Base-by-base conservation (phyloP, 208 protist species). In the Blechomonas ayalai region DNA sequence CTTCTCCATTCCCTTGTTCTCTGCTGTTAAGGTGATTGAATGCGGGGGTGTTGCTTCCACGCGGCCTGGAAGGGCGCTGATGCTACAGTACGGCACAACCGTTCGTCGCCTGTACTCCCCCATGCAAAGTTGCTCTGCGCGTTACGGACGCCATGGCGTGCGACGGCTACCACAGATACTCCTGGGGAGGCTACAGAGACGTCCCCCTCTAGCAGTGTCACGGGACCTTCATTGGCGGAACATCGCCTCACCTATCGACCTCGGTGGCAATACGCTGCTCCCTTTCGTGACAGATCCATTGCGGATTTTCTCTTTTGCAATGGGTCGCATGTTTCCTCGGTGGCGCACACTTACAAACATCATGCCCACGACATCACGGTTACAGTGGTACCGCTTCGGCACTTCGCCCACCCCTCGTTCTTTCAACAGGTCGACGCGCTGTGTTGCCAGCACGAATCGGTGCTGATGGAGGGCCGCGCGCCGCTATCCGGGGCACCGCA, bases 341-440 rank as follows among this genome's bases (percentile, higher is more conserved):
- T 86, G 5, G 82, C 82, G 2, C 72, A 87, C 67, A 91, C 78
- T 22, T 91, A 85, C 52, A 50, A 35, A 29, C 52, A 78, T 58
- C 24, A 51, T 0, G 9, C 2, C 7, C 60, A 49, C 16, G 59
- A 67, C 23, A 53, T 86, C 51, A 74, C 67, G 19, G 67, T 92
- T 7, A 89, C 83, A 0, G 62, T 92, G 16, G 79, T 88, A 52
- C 83, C 83, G 8, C 59, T 92, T 4, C 61, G 67, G 0, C 83
- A 92, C 60, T 74, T 89, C 31, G 83, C 83, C 2, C 83, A 92
- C 38, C 83, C 83, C 8, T 45, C 70, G 12, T 92, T 92, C 57
- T 92, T 86, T 58, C 22, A 52, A 23, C 83, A 92, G 58, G 83
- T 88, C 20, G 83, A 92, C 36, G 52, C 43, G 12, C 38, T 92